phyloP scores from a whole-genome alignment of 164 flowering plant genomes.

The Akebia trifoliata region DNA sequence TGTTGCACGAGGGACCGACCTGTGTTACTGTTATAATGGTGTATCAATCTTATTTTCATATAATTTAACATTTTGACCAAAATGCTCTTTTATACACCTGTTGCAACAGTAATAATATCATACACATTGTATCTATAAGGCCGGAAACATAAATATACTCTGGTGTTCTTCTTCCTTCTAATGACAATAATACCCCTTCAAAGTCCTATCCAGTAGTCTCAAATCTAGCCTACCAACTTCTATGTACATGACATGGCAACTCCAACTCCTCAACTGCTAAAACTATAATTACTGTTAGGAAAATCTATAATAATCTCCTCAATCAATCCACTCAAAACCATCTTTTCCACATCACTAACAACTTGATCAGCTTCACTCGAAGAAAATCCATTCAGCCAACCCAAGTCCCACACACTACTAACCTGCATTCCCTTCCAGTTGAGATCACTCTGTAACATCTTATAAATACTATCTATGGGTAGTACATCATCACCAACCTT shows the following conservation, averaged over 20 bases:
- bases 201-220: not conserved
- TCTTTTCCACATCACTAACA: constrained; percentile 41
- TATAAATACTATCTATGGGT: constrained; percentile 26
- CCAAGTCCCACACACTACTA: constrained; percentile 52
- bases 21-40: no score
- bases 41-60: no score
- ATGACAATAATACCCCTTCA: not conserved
- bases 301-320: constrained; percentile 40
- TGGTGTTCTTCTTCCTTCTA: not conserved
- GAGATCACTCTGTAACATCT: constrained; percentile 51
- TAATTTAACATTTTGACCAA: no score
- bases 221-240: not conserved
- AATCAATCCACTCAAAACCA: constrained; percentile 42
- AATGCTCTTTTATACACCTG: no score
- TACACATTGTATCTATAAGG: no score
- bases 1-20: no score
- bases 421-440: constrained; percentile 26
- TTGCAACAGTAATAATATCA: no score
- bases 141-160: not conserved
- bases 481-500: constrained; percentile 19
- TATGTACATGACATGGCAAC: constrained; percentile 8
- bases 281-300: not conserved
- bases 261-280: not conserved
- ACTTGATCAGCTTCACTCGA: constrained; percentile 40
- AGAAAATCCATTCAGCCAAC: constrained; percentile 51